These are phyloP conservation scores for Trifolium subterraneum DNA, from an alignment of 306 rosid species.

Conservation along the genomic window DNA sequence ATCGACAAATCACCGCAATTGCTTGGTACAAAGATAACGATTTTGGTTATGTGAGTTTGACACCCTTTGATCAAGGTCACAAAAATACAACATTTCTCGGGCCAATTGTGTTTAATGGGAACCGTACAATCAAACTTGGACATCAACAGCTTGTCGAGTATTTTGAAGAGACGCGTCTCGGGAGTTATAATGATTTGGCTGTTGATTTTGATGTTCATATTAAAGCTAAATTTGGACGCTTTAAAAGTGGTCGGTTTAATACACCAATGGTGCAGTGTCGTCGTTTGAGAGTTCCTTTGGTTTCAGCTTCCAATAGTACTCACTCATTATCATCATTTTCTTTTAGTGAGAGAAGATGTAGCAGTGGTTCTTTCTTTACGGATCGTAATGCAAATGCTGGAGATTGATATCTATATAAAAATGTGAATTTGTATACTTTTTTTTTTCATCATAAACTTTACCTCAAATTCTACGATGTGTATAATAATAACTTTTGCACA, in stretches of 20 bases:
- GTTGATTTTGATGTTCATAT: constrained; percentile 43
- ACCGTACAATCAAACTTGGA: background rate
- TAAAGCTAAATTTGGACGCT: constrained; percentile 27
- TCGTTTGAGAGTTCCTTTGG: constrained; percentile 40
- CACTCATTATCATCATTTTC: background rate
- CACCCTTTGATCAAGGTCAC: constrained; percentile 50
- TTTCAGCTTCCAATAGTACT: constrained; percentile 33
- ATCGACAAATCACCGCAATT: constrained; percentile 28
- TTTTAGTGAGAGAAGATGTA: constrained; percentile 38
- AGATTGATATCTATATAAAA: background rate
- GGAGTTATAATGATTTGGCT: constrained; percentile 39
- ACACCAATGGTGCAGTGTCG: constrained; percentile 41
- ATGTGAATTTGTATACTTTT: too few species aligned
- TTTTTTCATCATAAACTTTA: too few species aligned
- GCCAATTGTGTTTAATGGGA: constrained; percentile 31
- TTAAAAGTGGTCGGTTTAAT: constrained; percentile 10
- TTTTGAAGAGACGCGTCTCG: constrained; percentile 28
- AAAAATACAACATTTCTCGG: constrained; percentile 44
- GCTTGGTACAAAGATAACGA: constrained; percentile 44
- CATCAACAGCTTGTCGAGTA: constrained; percentile 43
- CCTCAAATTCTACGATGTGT: too few species aligned
- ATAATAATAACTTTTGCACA: too few species aligned
- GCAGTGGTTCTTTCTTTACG: constrained; percentile 23
- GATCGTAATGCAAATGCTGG: constrained; percentile 17
- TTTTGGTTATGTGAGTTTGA: background rate